These are phyloP conservation scores for Penicillium silybi DNA, from an alignment of 495 filamentous ascomycete genomes.

Conservation along the genomic window DNA sequence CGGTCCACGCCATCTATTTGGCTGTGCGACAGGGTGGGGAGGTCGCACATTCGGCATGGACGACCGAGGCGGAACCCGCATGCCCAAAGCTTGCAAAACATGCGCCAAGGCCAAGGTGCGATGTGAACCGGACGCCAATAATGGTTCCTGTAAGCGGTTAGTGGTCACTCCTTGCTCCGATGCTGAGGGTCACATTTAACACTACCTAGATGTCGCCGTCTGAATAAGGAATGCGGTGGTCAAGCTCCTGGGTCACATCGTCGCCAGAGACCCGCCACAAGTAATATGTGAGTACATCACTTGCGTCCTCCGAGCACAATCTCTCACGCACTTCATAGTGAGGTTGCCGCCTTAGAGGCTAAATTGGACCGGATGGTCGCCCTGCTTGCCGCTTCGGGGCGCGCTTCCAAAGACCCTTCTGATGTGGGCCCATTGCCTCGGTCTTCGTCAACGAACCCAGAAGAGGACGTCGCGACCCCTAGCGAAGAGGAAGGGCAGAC, in stretches of 20 bases:
- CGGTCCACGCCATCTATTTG: background rate
- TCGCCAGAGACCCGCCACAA: conserved; percentile 4
- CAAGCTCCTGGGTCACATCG: conserved; percentile 23
- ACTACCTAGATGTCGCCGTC: conserved; percentile 16
- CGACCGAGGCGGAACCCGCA: conserved; percentile 8
- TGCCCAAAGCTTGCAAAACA: conserved; percentile 22
- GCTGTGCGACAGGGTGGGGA: background rate
- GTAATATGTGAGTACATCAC: conserved; percentile 6
- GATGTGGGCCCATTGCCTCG: conserved; percentile 1
- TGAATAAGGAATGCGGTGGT: conserved; percentile 22
- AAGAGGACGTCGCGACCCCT: background rate
- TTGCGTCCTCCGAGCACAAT: background rate
- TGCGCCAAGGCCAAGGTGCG: conserved; percentile 29
- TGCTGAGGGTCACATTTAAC: background rate
- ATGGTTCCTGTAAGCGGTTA: conserved; percentile 23
- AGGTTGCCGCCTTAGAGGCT: conserved; percentile 16
- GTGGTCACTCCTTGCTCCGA: no score
- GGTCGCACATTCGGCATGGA: conserved; percentile 1
- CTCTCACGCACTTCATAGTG: conserved; percentile 5
- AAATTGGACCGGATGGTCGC: conserved; percentile 26
- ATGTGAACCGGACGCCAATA: conserved; percentile 15
- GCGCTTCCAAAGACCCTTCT: background rate
- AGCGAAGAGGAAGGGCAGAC: conserved; percentile 6
- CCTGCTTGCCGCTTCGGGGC: conserved; percentile 17
- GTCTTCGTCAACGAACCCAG: background rate